Evolutionary conservation across 768 basidiomycete species (phyloP), one percentile per base, ranked within the genome.

Genomic region (Harrya chromipes): DNA sequence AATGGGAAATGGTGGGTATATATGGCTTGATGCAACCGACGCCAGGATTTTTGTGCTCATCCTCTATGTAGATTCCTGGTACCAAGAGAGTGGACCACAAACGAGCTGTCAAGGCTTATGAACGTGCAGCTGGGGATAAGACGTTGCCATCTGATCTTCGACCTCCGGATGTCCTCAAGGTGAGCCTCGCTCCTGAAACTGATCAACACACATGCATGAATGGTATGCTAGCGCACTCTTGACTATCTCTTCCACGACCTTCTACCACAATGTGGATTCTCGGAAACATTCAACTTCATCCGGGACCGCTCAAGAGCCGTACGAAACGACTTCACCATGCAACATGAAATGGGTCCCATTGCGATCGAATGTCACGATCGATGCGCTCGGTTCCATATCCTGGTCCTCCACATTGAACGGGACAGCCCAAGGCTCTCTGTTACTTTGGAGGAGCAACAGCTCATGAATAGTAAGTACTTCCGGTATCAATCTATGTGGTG

Each of bases 251-350:
- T 98, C 64, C 85, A 86, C 50, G 80, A 86, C 37, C 81, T 97
- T 17, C 74, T 97, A 27, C 77, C 78, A 8, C 72, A 76, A 20
- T 80, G 80, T 11, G 84, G 90, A 3, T 84, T 97, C 58, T 75
- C 78, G 20, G 74, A 79, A 24, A 79, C 90, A 0, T 84, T 84
- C 66, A 80, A 78, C 51, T 98, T 97, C 72, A 84, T 99, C 46
- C 84, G 94, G 20, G 95, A 99, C 70, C 85, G 95, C 19, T 89
- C 92, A 0, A 81, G 95, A 55, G 76, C 90, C 1, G 87, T 98
- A 39, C 75, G 95, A 24, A 94, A 87, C 59, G 95, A 99, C 65
- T 95, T 97, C 55, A 92, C 91, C 0, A 87, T 97, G 78, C 95
- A 97, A 65, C 88, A 87, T 53, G 80, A 84, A 51, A 84, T 83